Percentiles rank a stretch among this genome's conserved stretches.
Conservation (phyloP, 768 basidiomycete species). For the Favolaschia claudopus region DNA sequence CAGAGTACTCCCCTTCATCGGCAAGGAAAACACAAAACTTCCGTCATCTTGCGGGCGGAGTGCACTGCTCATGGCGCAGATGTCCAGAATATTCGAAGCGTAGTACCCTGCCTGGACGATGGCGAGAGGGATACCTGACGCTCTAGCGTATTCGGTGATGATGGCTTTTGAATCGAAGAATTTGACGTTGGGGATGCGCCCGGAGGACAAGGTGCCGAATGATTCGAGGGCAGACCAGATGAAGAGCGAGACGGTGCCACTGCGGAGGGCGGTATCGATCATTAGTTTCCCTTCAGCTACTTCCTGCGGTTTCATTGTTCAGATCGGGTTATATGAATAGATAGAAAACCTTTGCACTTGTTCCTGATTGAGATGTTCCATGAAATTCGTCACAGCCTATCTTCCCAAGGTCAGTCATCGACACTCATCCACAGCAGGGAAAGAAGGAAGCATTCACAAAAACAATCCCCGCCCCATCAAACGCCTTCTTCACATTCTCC, state of each 20-base stretch:
- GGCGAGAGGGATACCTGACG: background rate
- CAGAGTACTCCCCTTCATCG: background rate
- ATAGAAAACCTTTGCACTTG: too few relatives aligned
- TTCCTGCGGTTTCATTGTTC: background rate
- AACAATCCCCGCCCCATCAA: background rate
- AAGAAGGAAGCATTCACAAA: background rate
- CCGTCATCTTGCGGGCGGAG: background rate
- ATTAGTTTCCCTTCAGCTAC: constrained; percentile 3
- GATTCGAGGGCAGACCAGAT: constrained; percentile 11
- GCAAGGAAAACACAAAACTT: background rate
- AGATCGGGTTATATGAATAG: too few relatives aligned
- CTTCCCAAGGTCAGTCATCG: background rate
- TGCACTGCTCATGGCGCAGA: background rate
- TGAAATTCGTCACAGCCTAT: background rate
- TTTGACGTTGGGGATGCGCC: background rate
- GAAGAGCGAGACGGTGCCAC: background rate
- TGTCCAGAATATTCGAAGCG: background rate
- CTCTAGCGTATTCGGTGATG: constrained; percentile 2
- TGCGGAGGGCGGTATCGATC: constrained; percentile 3
- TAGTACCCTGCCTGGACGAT: constrained; percentile 1
- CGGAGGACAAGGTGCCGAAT: background rate
- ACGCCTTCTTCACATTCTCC: background rate
- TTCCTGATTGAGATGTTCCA: too few relatives aligned
- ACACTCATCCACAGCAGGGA: background rate
- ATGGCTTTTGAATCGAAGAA: constrained; percentile 10